Evolutionary conservation across 1,284 basidiomycete species (phyloP).

Genomic region (Boletus sp.): DNA sequence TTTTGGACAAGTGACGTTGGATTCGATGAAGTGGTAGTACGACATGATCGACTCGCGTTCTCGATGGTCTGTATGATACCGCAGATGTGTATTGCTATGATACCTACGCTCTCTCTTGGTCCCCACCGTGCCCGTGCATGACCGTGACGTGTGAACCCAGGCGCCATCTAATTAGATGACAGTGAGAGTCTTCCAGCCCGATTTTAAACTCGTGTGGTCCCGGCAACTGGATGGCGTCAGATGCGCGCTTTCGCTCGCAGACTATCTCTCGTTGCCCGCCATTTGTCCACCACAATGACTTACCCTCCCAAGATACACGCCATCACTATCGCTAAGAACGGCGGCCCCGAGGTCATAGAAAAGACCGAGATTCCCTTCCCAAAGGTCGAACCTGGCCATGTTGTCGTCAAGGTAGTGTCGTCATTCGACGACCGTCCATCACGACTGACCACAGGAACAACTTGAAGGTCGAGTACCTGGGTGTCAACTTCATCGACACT

Average conservation of each 20-base stretch:
- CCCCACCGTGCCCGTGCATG: too few relatives aligned
- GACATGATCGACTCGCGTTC: too few relatives aligned
- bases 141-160: too few relatives aligned
- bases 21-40: background rate
- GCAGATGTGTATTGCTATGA: background rate
- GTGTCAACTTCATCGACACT: slow-evolving; percentile 90
- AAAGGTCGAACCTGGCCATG: slow-evolving; percentile 55
- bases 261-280: slow-evolving; percentile 22
- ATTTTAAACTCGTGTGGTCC: too few relatives aligned
- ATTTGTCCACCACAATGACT: slow-evolving; percentile 32
- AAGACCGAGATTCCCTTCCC: slow-evolving; percentile 62
- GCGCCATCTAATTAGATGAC: too few relatives aligned
- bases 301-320: slow-evolving; percentile 55
- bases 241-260: background rate
- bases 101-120: too few relatives aligned
- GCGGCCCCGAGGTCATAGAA: slow-evolving; percentile 78
- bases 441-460: slow-evolving; percentile 10
- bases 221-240: background rate
- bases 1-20: slow-evolving; percentile 17
- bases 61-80: background rate
- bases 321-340: slow-evolving; percentile 57
- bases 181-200: too few relatives aligned
- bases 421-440: background rate
- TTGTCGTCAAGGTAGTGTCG: slow-evolving; percentile 71
- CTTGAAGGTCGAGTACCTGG: slow-evolving; percentile 67